Percentiles rank a stretch among this genome's conserved stretches.
These are phyloP conservation scores for Dioscorea dumetorum DNA, from an alignment of 106 monocot species.

Conservation along the genomic window DNA sequence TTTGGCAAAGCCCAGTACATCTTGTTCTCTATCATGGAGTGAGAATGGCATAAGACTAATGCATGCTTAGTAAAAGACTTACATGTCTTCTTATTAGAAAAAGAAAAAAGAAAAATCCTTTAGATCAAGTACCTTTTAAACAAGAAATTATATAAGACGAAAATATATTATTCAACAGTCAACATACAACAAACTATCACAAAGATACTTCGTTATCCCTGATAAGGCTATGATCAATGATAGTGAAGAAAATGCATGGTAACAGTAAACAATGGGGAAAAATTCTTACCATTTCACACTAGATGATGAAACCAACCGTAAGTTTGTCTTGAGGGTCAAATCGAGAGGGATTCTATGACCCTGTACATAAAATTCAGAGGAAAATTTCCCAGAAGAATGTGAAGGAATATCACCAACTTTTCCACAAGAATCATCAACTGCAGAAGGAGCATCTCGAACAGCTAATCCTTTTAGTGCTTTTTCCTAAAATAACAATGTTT, in stretches of 20 bases:
- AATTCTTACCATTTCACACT: constrained; percentile 74
- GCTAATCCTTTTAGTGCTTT: constrained; percentile 76
- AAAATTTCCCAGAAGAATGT: constrained; percentile 17
- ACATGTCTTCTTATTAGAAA: too few relatives aligned
- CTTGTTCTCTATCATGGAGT: too few relatives aligned
- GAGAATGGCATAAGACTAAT: too few relatives aligned
- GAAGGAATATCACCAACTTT: constrained; percentile 20
- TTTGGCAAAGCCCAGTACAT: too few relatives aligned
- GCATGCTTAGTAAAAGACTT: too few relatives aligned
- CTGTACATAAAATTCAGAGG: constrained; percentile 45
- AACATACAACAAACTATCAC: too few relatives aligned
- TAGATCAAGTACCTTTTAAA: too few relatives aligned
- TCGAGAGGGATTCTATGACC: constrained; percentile 64
- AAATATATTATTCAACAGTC: too few relatives aligned
- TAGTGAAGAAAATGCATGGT: not conserved
- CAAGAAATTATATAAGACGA: too few relatives aligned
- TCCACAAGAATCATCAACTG: constrained; percentile 15
- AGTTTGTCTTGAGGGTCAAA: constrained; percentile 74
- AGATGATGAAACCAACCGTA: constrained; percentile 71
- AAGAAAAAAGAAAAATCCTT: too few relatives aligned
- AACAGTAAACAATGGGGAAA: not conserved
- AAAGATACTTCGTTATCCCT: too few relatives aligned
- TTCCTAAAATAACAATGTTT: constrained; percentile 34
- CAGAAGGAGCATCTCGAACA: constrained; percentile 31
- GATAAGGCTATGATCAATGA: too few relatives aligned